These are phyloP conservation scores for Euphorbia peplus DNA, from an alignment of 345 rosid genomes.

Conservation along the genomic window DNA sequence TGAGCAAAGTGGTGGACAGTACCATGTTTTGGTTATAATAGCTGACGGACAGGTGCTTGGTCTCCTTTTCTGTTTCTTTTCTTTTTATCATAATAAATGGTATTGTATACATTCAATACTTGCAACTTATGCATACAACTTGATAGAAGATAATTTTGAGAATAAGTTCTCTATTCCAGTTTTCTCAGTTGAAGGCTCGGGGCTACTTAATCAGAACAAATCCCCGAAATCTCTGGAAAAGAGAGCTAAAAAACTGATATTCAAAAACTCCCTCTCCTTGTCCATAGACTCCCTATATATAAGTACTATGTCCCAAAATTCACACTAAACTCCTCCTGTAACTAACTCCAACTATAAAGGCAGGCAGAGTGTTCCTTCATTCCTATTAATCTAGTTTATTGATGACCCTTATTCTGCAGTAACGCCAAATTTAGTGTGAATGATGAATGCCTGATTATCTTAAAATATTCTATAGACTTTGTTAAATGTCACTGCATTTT, in stretches of 20 bases:
- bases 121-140: background rate
- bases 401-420: background rate
- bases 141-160: no score
- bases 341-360: background rate
- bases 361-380: background rate
- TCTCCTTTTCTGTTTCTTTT: background rate
- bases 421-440: background rate
- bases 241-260: no score
- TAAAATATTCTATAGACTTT: background rate
- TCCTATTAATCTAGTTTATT: background rate
- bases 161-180: no score
- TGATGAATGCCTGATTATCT: background rate
- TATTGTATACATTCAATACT: background rate
- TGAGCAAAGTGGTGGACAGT: slow-evolving; percentile 85
- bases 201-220: no score
- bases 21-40: slow-evolving; percentile 85
- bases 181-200: no score
- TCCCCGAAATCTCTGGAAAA: no score
- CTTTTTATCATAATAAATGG: background rate
- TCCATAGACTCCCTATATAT: no score
- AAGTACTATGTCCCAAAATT: no score
- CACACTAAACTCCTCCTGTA: no score
- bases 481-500: background rate
- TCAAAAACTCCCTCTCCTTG: no score
- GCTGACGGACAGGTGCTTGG: slow-evolving; percentile 95